These are phyloP conservation scores for Leonotis leonurus DNA, from an alignment of 257 asterid species.

Conservation along the genomic window DNA sequence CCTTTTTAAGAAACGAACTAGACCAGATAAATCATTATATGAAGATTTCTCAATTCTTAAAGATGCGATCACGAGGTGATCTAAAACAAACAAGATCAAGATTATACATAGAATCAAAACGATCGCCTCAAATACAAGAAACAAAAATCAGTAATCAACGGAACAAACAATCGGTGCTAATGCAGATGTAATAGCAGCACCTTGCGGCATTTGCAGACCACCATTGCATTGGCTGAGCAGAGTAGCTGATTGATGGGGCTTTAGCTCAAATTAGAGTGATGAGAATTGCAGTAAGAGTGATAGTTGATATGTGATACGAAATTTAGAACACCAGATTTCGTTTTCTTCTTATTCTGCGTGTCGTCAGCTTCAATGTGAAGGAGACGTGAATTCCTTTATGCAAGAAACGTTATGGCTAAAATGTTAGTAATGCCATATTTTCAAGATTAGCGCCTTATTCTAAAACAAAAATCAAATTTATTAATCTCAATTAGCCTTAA, in stretches of 20 bases:
- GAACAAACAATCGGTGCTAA: background rate
- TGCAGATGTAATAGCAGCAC: constrained; percentile 24
- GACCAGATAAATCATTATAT: background rate
- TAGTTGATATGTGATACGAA: background rate
- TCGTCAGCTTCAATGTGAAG: background rate
- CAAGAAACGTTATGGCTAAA: no score
- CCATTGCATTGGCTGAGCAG: constrained; percentile 43
- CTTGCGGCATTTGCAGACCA: constrained; percentile 97
- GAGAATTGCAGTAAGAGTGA: background rate
- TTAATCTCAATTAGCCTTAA: no score
- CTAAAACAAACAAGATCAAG: constrained; percentile 10
- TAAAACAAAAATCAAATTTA: no score
- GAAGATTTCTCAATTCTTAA: background rate
- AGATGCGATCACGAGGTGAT: constrained; percentile 34
- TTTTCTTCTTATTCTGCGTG: background rate
- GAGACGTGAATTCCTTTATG: background rate
- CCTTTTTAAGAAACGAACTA: background rate
- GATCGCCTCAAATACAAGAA: constrained; percentile 30
- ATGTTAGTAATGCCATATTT: no score
- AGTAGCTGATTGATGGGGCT: background rate
- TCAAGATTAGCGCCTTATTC: no score
- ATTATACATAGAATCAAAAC: background rate
- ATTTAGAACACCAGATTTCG: background rate
- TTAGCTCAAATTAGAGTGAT: background rate
- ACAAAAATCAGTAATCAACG: background rate